These are phyloP conservation scores for Cyclostephanos tholiformis DNA, from an alignment of 108 stramenopile species.

Conservation along the genomic window DNA sequence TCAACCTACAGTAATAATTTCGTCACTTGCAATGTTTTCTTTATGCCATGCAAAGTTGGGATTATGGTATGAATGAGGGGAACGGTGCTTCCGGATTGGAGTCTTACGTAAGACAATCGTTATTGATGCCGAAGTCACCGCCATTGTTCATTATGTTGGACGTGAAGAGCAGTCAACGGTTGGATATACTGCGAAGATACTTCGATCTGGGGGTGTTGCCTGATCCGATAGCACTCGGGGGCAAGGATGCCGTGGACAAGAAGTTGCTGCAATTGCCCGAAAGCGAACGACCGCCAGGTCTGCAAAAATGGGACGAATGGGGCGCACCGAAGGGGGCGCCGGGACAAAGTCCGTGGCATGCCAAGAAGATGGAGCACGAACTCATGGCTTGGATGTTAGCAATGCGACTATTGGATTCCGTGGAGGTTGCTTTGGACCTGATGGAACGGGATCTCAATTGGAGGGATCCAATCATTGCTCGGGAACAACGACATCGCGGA, in stretches of 20 bases:
- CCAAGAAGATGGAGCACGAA: slow-evolving; percentile 78
- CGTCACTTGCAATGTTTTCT: neutral
- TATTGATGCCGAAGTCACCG: slow-evolving; percentile 41
- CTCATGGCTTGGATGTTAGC: slow-evolving; percentile 82
- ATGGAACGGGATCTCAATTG: slow-evolving; percentile 39
- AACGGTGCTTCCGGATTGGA: slow-evolving; percentile 63
- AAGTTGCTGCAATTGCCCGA: slow-evolving; percentile 32
- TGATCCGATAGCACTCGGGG: slow-evolving; percentile 68
- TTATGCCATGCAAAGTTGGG: slow-evolving; percentile 50
- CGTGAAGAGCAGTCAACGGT: slow-evolving; percentile 48
- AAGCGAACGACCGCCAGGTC: slow-evolving; percentile 58
- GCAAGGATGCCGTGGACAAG: slow-evolving; percentile 52
- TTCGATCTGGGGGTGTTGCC: slow-evolving; percentile 53
- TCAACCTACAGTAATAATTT: too few relatives aligned
- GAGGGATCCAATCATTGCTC: slow-evolving; percentile 27
- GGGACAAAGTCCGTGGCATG: slow-evolving; percentile 85
- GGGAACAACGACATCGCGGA: slow-evolving; percentile 7
- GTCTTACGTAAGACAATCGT: slow-evolving; percentile 73
- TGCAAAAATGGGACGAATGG: slow-evolving; percentile 83
- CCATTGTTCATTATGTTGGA: slow-evolving; percentile 82
- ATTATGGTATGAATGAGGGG: slow-evolving; percentile 88
- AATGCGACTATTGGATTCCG: slow-evolving; percentile 76
- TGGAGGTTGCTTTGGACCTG: slow-evolving; percentile 60
- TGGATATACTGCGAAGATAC: slow-evolving; percentile 59
- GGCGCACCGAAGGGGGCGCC: slow-evolving; percentile 77